These are phyloP conservation scores for Cystoisospora suis DNA, from an alignment of 169 alveolate genomes.

Conservation along the genomic window DNA sequence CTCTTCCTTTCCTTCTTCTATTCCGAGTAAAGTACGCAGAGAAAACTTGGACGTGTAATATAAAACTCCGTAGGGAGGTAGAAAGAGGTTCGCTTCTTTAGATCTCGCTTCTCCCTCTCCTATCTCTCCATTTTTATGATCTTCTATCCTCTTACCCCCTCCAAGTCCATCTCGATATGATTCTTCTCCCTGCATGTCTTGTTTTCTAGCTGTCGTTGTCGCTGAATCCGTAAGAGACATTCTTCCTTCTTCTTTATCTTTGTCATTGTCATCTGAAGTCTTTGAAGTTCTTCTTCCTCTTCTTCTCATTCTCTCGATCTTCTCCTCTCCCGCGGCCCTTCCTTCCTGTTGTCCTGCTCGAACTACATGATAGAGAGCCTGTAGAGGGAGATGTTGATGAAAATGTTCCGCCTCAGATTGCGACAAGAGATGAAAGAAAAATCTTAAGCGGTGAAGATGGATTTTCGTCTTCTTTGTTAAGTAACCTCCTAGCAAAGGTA, in stretches of 20 bases:
- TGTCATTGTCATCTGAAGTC: neutral
- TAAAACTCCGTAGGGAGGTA: slow-evolving; percentile 3
- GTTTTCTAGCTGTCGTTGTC: neutral
- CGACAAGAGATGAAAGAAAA: slow-evolving; percentile 33
- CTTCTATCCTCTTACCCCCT: too few relatives aligned
- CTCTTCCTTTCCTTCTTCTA: too few relatives aligned
- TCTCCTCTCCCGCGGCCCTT: neutral
- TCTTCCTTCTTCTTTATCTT: neutral
- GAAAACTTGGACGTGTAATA: slow-evolving; percentile 56
- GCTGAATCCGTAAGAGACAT: neutral
- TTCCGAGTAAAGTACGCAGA: slow-evolving; percentile 20
- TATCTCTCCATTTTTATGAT: too few relatives aligned
- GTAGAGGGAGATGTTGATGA: neutral
- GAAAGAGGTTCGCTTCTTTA: too few relatives aligned
- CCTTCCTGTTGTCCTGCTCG: neutral
- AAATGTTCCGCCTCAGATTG: slow-evolving; percentile 35
- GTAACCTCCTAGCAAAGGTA: slow-evolving; percentile 52
- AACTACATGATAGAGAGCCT: neutral
- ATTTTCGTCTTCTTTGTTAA: slow-evolving; percentile 41
- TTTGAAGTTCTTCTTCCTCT: neutral
- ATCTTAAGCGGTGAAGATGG: slow-evolving; percentile 42
- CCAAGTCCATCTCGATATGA: neutral
- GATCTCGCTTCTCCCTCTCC: too few relatives aligned
- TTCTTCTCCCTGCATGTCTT: neutral
- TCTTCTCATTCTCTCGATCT: neutral